Evolutionary conservation across 2,329 filamentous ascomycete species (phyloP).

Genomic region (Lachnum nothofagi): DNA sequence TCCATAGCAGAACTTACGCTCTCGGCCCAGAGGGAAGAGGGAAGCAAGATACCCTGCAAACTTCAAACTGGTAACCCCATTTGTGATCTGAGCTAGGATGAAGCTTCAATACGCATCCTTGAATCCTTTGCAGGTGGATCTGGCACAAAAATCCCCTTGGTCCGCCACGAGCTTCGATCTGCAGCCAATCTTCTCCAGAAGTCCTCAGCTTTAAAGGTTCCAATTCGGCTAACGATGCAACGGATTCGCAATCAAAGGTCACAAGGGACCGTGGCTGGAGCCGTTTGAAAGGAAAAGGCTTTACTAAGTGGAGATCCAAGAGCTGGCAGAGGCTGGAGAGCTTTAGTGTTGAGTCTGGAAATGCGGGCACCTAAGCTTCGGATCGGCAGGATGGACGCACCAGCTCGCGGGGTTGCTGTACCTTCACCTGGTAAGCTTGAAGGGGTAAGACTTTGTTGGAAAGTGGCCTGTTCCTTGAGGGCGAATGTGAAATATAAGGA

Average conservation of each 20-base stretch:
- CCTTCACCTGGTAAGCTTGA: neutral
- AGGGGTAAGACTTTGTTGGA: neutral
- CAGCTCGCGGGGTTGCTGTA: neutral
- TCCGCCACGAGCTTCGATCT: neutral
- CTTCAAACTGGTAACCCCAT: neutral
- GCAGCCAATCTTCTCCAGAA: neutral
- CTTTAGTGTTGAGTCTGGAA: neutral
- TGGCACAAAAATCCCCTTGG: neutral
- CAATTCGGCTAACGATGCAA: neutral
- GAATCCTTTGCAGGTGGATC: neutral
- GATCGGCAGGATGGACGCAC: slow-evolving; percentile 3
- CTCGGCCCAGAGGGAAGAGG: too few species aligned
- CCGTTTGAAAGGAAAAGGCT: neutral
- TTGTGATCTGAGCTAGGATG: too few species aligned
- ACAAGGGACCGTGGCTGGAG: neutral
- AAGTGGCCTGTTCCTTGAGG: neutral
- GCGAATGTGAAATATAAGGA: slow-evolving; percentile 1
- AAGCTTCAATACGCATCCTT: neutral
- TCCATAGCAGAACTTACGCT: too few species aligned
- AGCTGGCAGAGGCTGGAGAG: neutral
- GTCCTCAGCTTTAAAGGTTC: neutral
- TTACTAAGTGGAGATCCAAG: neutral
- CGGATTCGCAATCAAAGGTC: neutral
- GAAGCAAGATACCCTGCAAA: too few species aligned
- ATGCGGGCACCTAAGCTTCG: neutral